A percentile compares a stretch with the other conserved stretches of the same genome.
Evolutionary conservation across 768 basidiomycete species (phyloP).

Genomic region (Tylopilus plumbeoviolaceoides): DNA sequence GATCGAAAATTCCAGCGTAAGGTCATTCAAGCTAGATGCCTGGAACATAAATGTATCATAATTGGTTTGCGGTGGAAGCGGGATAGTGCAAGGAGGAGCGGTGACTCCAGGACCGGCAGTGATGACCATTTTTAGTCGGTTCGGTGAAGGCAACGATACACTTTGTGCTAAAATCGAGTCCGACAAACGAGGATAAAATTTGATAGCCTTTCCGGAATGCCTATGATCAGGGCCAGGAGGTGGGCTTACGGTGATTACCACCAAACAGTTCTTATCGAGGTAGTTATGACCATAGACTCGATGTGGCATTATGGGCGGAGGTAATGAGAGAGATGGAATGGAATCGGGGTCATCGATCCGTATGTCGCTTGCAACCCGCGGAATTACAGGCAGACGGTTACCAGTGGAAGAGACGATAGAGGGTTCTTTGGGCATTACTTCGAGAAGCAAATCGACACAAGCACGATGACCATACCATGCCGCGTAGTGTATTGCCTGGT

Average conservation of each 20-base stretch:
- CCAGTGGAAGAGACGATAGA: slow-evolving; percentile 8
- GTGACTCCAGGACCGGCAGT: slow-evolving; percentile 81
- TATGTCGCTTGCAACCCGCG: slow-evolving; percentile 29
- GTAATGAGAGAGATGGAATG: slow-evolving; percentile 92
- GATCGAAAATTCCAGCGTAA: slow-evolving; percentile 88
- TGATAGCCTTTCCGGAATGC: slow-evolving; percentile 47
- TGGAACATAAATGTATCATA: slow-evolving; percentile 84
- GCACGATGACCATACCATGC: slow-evolving; percentile 90
- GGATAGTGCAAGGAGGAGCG: slow-evolving; percentile 86
- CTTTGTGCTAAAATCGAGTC: slow-evolving; percentile 65
- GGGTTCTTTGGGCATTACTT: slow-evolving; percentile 25
- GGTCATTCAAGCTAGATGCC: slow-evolving; percentile 62
- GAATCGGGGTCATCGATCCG: slow-evolving; percentile 75
- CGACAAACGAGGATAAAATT: slow-evolving; percentile 70
- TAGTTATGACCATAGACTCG: slow-evolving; percentile 97
- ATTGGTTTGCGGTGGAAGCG: slow-evolving; percentile 73
- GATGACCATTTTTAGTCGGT: slow-evolving; percentile 90
- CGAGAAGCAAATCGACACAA: slow-evolving; percentile 61
- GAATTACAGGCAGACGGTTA: slow-evolving; percentile 17
- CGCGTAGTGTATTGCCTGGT: slow-evolving; percentile 87
- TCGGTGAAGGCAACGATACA: slow-evolving; percentile 64
- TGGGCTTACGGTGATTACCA: slow-evolving; percentile 80
- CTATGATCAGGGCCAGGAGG: slow-evolving; percentile 35
- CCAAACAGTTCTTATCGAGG: slow-evolving; percentile 78
- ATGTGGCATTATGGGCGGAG: slow-evolving; percentile 98